Evolutionary conservation across 169 alveolate genomes (phyloP).

Genomic region (Eimeria zaria): DNA sequence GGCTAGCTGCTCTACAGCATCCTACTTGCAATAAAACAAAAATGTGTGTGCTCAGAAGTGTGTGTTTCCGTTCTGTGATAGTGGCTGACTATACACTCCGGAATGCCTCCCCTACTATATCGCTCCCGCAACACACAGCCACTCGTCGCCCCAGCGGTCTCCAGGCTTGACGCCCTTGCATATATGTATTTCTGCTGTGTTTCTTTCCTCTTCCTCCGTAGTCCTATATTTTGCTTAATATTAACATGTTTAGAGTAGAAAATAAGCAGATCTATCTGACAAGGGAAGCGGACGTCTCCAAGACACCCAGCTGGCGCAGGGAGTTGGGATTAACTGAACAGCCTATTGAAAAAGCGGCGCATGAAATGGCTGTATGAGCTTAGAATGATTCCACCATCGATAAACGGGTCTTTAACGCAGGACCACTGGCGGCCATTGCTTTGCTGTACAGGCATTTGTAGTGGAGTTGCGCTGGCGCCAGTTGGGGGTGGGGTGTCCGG

Average conservation of each 20-base stretch:
- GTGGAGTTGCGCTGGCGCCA: not conserved
- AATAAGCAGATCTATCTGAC: constrained; percentile 4
- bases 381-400: not conserved
- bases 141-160: constrained; percentile 67
- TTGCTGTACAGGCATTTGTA: not conserved
- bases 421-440: not conserved
- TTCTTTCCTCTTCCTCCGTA: not conserved
- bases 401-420: not conserved
- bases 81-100: not conserved
- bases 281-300: not conserved
- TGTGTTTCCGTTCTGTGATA: constrained; percentile 3
- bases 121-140: constrained; percentile 44
- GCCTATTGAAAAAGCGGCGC: constrained; percentile 10
- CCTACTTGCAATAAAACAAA: not conserved
- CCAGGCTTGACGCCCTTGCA: not conserved
- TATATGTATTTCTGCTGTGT: constrained; percentile 25
- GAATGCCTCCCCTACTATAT: not conserved
- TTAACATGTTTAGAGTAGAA: not conserved
- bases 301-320: constrained; percentile 6
- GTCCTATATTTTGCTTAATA: not conserved
- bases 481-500: not conserved
- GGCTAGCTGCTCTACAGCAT: constrained; percentile 72
- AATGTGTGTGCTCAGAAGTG: constrained; percentile 7
- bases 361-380: not conserved
- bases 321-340: not conserved